These are phyloP conservation scores for Mollisia scopiformis DNA, from an alignment of 2,329 filamentous ascomycete genomes.

Conservation along the genomic window DNA sequence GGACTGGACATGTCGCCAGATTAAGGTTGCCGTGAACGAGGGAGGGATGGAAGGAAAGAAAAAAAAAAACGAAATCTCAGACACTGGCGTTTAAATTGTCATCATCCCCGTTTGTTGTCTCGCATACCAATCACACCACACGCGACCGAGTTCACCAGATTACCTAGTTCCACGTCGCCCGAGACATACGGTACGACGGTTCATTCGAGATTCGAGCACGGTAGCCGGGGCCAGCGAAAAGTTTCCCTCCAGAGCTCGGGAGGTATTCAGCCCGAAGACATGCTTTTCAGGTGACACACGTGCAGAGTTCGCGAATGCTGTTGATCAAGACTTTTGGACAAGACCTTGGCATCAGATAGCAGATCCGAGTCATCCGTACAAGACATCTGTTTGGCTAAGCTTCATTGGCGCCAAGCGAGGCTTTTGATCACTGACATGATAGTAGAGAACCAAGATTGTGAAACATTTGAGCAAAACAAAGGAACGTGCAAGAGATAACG, in stretches of 20 bases:
- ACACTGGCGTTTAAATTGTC: neutral
- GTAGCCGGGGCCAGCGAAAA: neutral
- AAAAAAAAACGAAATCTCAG: no score
- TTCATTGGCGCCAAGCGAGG: neutral
- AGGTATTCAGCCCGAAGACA: neutral
- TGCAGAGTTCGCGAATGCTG: neutral
- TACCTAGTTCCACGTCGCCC: no score
- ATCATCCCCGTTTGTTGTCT: no score
- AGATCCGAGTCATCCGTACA: neutral
- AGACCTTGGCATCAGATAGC: neutral
- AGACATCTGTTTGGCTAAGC: neutral
- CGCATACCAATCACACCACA: no score
- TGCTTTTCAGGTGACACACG: neutral
- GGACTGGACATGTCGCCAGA: neutral
- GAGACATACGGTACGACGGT: no score
- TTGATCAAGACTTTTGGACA: neutral
- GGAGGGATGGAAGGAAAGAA: neutral
- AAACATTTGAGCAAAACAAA: no score
- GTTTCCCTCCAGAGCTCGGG: neutral
- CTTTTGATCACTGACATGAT: no score
- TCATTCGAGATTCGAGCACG: neutral
- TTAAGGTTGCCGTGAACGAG: neutral
- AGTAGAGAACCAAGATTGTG: no score
- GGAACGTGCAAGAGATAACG: no score
- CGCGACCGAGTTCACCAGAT: no score